A percentile compares a stretch with the other conserved stretches of the same genome.
Conservation (phyloP, 2,329 filamentous ascomycete species). For the Sporothrix variecibatus region DNA sequence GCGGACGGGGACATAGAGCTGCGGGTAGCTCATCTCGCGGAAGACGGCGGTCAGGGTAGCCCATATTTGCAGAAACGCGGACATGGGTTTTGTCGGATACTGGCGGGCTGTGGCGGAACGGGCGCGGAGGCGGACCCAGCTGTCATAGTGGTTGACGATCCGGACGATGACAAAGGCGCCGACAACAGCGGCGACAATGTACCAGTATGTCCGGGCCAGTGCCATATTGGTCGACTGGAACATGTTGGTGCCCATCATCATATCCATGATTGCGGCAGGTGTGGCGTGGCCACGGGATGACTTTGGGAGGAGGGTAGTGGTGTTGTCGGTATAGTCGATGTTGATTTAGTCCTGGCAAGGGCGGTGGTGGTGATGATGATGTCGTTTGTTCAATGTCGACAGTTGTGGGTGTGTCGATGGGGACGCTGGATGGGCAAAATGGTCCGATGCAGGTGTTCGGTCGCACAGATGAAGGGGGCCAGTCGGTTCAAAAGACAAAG, state of each 20-base stretch:
- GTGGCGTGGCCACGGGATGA: constrained; percentile 14
- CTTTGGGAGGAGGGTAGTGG: background rate
- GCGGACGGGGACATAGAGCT: constrained; percentile 50
- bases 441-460: constrained; percentile 10
- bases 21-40: constrained; percentile 59
- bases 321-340: background rate
- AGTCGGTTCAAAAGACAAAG: constrained; percentile 9
- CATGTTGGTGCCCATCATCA: constrained; percentile 42
- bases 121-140: constrained; percentile 44
- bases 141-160: constrained; percentile 47
- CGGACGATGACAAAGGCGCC: constrained; percentile 46
- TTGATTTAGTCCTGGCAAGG: background rate
- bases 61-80: constrained; percentile 51
- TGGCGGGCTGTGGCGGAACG: constrained; percentile 47
- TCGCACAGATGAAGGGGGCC: background rate
- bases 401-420: background rate
- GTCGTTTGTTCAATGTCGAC: background rate
- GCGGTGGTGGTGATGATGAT: background rate
- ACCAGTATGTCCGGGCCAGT: constrained; percentile 61
- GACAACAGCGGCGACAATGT: constrained; percentile 54
- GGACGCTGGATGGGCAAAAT: background rate
- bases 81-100: constrained; percentile 56
- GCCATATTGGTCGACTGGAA: constrained; percentile 51
- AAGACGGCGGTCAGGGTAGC: constrained; percentile 60
- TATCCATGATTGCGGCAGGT: constrained; percentile 30